Evolutionary conservation across 2,329 filamentous ascomycete species (phyloP).

Genomic region (Aspergillus chevalieri): DNA sequence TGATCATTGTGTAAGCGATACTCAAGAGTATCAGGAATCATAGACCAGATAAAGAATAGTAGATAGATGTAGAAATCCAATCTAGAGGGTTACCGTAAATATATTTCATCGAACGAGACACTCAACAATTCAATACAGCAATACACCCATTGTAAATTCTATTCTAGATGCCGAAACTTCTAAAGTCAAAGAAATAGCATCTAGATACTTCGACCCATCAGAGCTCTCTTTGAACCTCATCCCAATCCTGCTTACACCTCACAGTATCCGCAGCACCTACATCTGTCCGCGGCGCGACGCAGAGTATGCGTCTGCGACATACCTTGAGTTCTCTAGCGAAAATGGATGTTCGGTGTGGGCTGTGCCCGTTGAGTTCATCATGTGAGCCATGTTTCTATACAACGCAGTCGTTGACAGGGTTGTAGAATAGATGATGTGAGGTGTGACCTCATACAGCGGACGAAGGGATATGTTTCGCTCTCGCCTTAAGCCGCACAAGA

Average conservation of each 20-base stretch:
- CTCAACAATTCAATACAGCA: too few relatives aligned
- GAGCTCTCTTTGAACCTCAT: slow-evolving; percentile 40
- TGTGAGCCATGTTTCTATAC: slow-evolving; percentile 12
- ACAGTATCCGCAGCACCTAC: slow-evolving; percentile 21
- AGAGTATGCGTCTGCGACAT: slow-evolving; percentile 27
- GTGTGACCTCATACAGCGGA: background rate
- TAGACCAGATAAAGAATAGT: too few relatives aligned
- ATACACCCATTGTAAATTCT: too few relatives aligned
- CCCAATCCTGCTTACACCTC: slow-evolving; percentile 5
- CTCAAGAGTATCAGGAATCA: too few relatives aligned
- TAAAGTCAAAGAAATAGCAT: too few relatives aligned
- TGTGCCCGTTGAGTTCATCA: slow-evolving; percentile 31
- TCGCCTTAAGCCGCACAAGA: slow-evolving; percentile 32
- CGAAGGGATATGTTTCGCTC: slow-evolving; percentile 16
- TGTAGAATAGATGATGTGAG: background rate
- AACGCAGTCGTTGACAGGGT: background rate
- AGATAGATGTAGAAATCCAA: too few relatives aligned
- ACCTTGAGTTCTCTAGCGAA: slow-evolving; percentile 1
- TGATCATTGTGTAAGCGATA: too few relatives aligned
- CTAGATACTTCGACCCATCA: slow-evolving; percentile 23
- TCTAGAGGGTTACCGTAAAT: too few relatives aligned
- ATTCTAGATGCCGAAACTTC: too few relatives aligned
- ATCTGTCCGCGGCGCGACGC: slow-evolving; percentile 10
- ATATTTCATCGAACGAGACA: too few relatives aligned
- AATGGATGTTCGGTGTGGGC: slow-evolving; percentile 12